Conservation (phyloP, 179 eudicot species). For the Drosera spatulata region DNA sequence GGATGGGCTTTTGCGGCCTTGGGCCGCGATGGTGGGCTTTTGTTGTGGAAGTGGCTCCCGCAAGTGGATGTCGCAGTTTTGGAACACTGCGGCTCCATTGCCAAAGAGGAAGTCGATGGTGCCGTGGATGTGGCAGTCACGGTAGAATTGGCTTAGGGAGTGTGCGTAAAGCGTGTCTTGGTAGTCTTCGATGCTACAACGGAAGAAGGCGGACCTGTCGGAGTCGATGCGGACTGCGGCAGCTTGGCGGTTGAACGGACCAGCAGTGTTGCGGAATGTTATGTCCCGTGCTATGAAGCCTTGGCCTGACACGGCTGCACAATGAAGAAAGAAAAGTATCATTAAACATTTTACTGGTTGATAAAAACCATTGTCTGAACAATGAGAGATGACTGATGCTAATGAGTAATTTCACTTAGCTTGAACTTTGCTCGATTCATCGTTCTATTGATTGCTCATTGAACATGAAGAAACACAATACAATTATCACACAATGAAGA, state of each 20-base stretch:
- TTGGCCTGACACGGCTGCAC: conserved; percentile 80
- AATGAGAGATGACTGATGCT: too few relatives aligned
- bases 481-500: too few relatives aligned
- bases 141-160: conserved; percentile 89
- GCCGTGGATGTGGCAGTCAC: conserved; percentile 77
- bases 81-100: conserved; percentile 85
- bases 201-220: conserved; percentile 76
- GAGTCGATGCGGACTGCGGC: conserved; percentile 91
- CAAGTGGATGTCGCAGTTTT: conserved; percentile 59
- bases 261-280: conserved; percentile 17
- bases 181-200: conserved; percentile 91
- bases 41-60: conserved; percentile 58
- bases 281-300: conserved; percentile 94
- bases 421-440: too few relatives aligned
- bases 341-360: too few relatives aligned
- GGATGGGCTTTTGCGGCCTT: conserved; percentile 79
- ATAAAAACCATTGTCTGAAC: too few relatives aligned
- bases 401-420: too few relatives aligned
- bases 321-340: too few relatives aligned
- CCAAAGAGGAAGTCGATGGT: conserved; percentile 93
- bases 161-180: conserved; percentile 94
- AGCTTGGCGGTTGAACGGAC: conserved; percentile 60
- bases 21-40: conserved; percentile 80
- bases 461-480: too few relatives aligned
- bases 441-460: too few relatives aligned